Evolutionary conservation across 2,329 filamentous ascomycete genomes (phyloP).

Genomic region (Amphichorda felina): DNA sequence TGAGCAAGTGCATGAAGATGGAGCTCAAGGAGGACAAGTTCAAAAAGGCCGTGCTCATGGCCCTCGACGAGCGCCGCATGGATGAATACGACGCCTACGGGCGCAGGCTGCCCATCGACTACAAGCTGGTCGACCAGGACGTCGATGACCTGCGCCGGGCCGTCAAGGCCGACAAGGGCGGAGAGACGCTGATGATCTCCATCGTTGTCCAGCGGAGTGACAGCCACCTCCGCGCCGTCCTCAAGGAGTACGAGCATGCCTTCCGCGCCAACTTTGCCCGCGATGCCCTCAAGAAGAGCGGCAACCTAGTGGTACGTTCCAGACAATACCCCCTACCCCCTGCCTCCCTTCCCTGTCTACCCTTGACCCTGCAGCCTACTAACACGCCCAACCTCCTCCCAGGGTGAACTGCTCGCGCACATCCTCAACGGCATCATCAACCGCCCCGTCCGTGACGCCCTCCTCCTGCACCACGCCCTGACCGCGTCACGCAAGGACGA

Average conservation of each 20-base stretch:
- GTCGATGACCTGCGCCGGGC: constrained; percentile 57
- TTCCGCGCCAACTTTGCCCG: constrained; percentile 76
- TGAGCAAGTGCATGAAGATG: constrained; percentile 77
- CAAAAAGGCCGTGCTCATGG: constrained; percentile 73
- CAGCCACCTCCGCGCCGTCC: constrained; percentile 66
- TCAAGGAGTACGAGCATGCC: constrained; percentile 62
- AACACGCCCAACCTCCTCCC: neutral
- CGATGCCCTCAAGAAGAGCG: constrained; percentile 78
- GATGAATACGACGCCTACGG: constrained; percentile 64
- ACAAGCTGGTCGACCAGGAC: constrained; percentile 54
- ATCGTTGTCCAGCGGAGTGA: constrained; percentile 77
- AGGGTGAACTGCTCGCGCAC: constrained; percentile 92
- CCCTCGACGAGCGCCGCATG: constrained; percentile 73
- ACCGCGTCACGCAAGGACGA: constrained; percentile 58
- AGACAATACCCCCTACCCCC: neutral
- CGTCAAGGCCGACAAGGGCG: constrained; percentile 64
- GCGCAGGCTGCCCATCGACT: constrained; percentile 42
- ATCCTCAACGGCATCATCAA: constrained; percentile 97
- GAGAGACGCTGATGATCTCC: constrained; percentile 77
- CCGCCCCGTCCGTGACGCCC: constrained; percentile 81
- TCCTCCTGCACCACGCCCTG: constrained; percentile 84
- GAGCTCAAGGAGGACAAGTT: constrained; percentile 96
- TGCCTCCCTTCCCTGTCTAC: neutral
- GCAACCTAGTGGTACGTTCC: constrained; percentile 75
- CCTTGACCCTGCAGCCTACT: neutral